Percentiles rank a stretch among this genome's conserved stretches.
phyloP scores from a whole-genome alignment of 2,329 filamentous ascomycete genomes.

The Penicillium sp. region DNA sequence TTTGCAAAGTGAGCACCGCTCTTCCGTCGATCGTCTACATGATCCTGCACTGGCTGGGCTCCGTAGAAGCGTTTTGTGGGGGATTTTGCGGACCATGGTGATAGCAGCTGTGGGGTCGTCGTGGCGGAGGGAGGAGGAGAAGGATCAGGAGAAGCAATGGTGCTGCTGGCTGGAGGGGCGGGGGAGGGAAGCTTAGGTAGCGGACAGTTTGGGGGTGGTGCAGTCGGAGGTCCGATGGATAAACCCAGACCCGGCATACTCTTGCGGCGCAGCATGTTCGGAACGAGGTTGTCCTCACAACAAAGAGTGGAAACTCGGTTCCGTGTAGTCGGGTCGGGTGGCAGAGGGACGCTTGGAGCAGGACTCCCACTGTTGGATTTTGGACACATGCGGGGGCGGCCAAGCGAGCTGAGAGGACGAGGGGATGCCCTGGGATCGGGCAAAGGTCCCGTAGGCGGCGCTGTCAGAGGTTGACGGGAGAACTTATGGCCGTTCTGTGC shows the following conservation, averaged over 20 bases:
- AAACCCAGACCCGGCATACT: slow-evolving; percentile 35
- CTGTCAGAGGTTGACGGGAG: slow-evolving; percentile 17
- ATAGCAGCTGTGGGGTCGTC: slow-evolving; percentile 11
- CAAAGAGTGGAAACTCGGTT: slow-evolving; percentile 16
- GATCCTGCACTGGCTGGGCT: slow-evolving; percentile 16
- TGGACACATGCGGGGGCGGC: slow-evolving; percentile 15
- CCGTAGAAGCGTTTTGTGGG: slow-evolving; percentile 19
- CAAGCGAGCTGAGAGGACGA: slow-evolving; percentile 23
- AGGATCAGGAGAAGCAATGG: not conserved
- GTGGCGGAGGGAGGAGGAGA: not conserved
- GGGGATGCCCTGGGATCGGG: slow-evolving; percentile 15
- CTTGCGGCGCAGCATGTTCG: slow-evolving; percentile 30
- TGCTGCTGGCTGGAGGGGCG: slow-evolving; percentile 20
- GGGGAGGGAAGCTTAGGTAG: slow-evolving; percentile 33
- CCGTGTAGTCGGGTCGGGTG: slow-evolving; percentile 12
- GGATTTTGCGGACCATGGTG: slow-evolving; percentile 10
- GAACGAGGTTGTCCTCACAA: slow-evolving; percentile 8
- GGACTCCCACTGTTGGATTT: slow-evolving; percentile 10
- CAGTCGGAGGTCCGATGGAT: slow-evolving; percentile 28
- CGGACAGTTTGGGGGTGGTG: slow-evolving; percentile 35
- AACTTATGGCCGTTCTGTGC: slow-evolving; percentile 12
- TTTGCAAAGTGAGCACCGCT: not conserved
- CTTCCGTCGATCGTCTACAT: slow-evolving; percentile 14
- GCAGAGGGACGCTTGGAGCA: slow-evolving; percentile 5
- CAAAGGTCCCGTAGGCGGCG: slow-evolving; percentile 12